A percentile compares a stretch with the other conserved stretches of the same genome.
Evolutionary conservation across 495 filamentous ascomycete species (phyloP).

Genomic region (Lasiosphaeria ovina): DNA sequence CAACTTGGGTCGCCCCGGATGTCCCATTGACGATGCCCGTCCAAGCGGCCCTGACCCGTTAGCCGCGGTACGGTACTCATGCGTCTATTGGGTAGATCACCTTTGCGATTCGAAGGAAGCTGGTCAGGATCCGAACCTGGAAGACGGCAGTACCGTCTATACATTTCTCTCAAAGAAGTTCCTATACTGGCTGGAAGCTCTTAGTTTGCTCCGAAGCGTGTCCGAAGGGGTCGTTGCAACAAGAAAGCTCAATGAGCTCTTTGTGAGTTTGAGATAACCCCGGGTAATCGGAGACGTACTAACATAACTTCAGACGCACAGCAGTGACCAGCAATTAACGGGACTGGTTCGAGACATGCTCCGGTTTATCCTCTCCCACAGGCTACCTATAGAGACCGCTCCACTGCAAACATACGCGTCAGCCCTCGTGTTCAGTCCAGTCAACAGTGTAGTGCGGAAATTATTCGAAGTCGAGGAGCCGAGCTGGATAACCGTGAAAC

Average conservation of each 20-base stretch:
- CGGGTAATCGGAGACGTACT: background rate
- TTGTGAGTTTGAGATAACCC: background rate
- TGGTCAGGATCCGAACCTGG: background rate
- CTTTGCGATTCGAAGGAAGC: constrained; percentile 10
- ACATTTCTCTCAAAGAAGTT: background rate
- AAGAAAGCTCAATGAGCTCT: background rate
- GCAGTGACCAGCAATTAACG: background rate
- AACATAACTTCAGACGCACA: background rate
- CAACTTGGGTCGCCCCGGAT: constrained; percentile 8
- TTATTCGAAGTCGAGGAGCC: background rate
- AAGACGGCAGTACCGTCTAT: background rate
- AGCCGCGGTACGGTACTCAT: constrained; percentile 32
- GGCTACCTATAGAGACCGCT: background rate
- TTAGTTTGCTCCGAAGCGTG: background rate
- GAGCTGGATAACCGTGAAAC: background rate
- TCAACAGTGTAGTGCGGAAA: background rate
- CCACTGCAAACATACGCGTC: background rate
- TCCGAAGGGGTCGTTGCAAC: background rate
- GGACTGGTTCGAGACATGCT: background rate
- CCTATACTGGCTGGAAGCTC: background rate
- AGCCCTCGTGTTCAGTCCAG: background rate
- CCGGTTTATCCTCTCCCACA: background rate
- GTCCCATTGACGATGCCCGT: constrained; percentile 11
- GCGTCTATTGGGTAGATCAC: constrained; percentile 40
- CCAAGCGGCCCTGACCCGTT: constrained; percentile 30